Evolutionary conservation across 106 monocot species (phyloP).

Genomic region (Narthecium ossifragum): DNA sequence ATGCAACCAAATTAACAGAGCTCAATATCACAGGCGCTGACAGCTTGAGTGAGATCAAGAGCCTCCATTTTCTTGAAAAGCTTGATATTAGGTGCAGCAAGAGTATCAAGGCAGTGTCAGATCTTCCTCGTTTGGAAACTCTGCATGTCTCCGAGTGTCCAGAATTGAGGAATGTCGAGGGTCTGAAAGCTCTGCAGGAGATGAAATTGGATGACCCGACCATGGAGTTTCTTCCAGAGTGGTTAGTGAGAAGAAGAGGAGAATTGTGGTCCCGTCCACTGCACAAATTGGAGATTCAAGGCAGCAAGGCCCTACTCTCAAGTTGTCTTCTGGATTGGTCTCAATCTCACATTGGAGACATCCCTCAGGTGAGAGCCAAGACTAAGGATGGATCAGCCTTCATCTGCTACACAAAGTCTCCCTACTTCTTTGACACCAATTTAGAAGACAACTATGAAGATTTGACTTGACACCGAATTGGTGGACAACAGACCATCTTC

Average conservation of each 20-base stretch:
- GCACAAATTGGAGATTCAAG: background rate
- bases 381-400: background rate
- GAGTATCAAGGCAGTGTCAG: constrained; percentile 10
- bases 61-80: background rate
- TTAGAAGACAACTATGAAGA: too few species aligned
- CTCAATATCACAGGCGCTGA: background rate
- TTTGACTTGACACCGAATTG: too few species aligned
- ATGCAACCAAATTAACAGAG: background rate
- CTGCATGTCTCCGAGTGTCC: background rate
- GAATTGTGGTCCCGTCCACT: background rate
- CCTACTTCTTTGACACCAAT: background rate
- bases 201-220: background rate
- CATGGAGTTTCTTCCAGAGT: background rate
- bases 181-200: background rate
- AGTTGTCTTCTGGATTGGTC: background rate
- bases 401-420: too few species aligned
- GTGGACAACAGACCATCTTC: too few species aligned
- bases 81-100: background rate
- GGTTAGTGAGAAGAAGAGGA: too few species aligned
- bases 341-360: background rate
- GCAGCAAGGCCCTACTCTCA: background rate
- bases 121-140: background rate
- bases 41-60: background rate
- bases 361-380: background rate
- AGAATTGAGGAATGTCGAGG: constrained; percentile 6